Conservation (phyloP, 495 filamentous ascomycete genomes). For the Penicillium simplicissimum region DNA sequence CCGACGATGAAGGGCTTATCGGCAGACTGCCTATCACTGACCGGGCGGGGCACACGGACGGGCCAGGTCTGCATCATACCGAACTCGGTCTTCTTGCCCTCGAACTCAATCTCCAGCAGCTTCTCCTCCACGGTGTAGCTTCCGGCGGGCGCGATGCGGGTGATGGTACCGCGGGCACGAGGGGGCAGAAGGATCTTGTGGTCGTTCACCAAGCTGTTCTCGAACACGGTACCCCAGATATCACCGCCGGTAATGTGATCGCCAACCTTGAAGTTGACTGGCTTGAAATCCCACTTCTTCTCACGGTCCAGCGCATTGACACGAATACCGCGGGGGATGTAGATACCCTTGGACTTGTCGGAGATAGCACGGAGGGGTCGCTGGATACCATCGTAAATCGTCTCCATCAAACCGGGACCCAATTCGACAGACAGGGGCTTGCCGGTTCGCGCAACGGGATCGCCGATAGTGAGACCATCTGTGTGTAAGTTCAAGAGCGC, state of each 20-base stretch:
- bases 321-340: slow-evolving; percentile 94
- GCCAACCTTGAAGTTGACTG: slow-evolving; percentile 80
- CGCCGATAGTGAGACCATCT: slow-evolving; percentile 96
- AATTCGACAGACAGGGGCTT: slow-evolving; percentile 97
- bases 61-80: slow-evolving; percentile 99
- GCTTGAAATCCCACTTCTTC: slow-evolving; percentile 95
- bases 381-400: slow-evolving; percentile 99
- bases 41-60: slow-evolving; percentile 92
- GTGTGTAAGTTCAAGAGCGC: slow-evolving; percentile 9
- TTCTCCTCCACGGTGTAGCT: slow-evolving; percentile 94
- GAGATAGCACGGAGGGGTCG: slow-evolving; percentile 86
- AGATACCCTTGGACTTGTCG: slow-evolving; percentile 77
- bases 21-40: slow-evolving; percentile 84
- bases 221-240: slow-evolving; percentile 88
- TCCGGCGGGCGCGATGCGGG: slow-evolving; percentile 80
- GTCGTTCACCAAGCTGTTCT: slow-evolving; percentile 92
- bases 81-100: slow-evolving; percentile 89
- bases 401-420: slow-evolving; percentile 95
- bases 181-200: slow-evolving; percentile 97
- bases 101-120: slow-evolving; percentile 94
- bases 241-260: slow-evolving; percentile 97
- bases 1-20: slow-evolving; percentile 91
- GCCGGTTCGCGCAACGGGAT: slow-evolving; percentile 85
- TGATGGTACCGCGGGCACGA: slow-evolving; percentile 87
- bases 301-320: slow-evolving; percentile 83